phyloP scores from a whole-genome alignment of 176 grass and related monocot genomes.

The Eleusine coracana region DNA sequence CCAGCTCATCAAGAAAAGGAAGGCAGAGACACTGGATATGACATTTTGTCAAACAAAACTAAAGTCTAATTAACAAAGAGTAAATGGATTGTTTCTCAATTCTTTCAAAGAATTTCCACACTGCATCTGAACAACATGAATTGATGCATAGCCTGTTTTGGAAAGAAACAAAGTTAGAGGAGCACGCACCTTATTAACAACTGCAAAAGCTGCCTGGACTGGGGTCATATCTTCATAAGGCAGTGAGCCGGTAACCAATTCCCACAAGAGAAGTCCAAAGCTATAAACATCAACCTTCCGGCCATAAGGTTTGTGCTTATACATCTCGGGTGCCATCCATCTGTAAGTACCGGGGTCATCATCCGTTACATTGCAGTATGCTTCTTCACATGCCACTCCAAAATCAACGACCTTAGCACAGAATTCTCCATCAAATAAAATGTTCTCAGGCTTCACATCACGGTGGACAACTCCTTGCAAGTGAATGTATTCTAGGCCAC shows the following conservation, averaged over 20 bases:
- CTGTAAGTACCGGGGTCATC: constrained; percentile 90
- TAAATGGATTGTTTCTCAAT: constrained; percentile 19
- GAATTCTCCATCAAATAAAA: constrained; percentile 82
- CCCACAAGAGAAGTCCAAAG: constrained; percentile 89
- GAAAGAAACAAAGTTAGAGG: neutral
- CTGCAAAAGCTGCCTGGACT: constrained; percentile 87
- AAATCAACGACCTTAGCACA: constrained; percentile 90
- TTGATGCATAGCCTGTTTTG: neutral
- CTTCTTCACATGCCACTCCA: constrained; percentile 86
- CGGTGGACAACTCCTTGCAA: constrained; percentile 87
- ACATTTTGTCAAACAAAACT: neutral
- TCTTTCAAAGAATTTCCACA: neutral
- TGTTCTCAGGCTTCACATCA: constrained; percentile 97
- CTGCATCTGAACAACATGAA: neutral
- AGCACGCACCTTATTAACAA: constrained; percentile 80
- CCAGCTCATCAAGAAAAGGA: neutral
- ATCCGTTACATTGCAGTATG: constrained; percentile 55
- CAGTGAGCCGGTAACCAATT: constrained; percentile 72
- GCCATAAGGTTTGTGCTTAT: constrained; percentile 73
- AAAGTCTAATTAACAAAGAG: neutral
- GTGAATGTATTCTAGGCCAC: constrained; percentile 90
- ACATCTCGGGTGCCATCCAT: constrained; percentile 99
- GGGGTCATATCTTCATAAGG: constrained; percentile 92
- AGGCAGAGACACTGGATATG: neutral
- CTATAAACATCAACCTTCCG: constrained; percentile 93